Conservation (phyloP, 495 filamentous ascomycete species). For the Clohesyomyces aquaticus region DNA sequence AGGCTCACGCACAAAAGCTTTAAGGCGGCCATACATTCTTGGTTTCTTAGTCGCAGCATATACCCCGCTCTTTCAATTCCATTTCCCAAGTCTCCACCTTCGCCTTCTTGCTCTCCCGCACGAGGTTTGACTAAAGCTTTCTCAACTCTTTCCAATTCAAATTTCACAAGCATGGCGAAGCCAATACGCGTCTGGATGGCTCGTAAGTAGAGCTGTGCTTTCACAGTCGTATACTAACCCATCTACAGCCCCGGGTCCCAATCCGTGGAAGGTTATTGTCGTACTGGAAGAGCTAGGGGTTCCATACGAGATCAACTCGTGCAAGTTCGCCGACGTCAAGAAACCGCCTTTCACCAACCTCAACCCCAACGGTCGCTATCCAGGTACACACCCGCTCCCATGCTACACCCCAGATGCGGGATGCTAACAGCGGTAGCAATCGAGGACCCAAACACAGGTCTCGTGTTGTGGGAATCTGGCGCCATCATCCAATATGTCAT, state of each 20-base stretch:
- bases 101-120: no score
- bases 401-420: conserved; percentile 7
- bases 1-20: no score
- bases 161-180: background rate
- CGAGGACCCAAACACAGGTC: conserved; percentile 36
- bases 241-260: conserved; percentile 26
- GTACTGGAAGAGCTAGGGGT: conserved; percentile 31
- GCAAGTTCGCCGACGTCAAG: conserved; percentile 32
- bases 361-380: conserved; percentile 45
- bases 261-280: conserved; percentile 34
- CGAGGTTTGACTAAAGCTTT: no score
- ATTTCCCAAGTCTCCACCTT: no score
- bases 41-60: no score
- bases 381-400: conserved; percentile 12
- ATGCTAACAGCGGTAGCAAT: conserved; percentile 27
- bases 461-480: conserved; percentile 41
- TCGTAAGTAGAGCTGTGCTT: background rate
- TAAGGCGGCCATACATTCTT: no score
- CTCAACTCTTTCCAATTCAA: no score
- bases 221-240: background rate
- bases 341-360: conserved; percentile 22
- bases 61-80: no score
- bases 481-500: conserved; percentile 40
- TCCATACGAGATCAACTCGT: conserved; percentile 24
- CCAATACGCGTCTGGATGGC: background rate